Conservation (phyloP, 805 yeast species). For the Yarrowia sp. region DNA sequence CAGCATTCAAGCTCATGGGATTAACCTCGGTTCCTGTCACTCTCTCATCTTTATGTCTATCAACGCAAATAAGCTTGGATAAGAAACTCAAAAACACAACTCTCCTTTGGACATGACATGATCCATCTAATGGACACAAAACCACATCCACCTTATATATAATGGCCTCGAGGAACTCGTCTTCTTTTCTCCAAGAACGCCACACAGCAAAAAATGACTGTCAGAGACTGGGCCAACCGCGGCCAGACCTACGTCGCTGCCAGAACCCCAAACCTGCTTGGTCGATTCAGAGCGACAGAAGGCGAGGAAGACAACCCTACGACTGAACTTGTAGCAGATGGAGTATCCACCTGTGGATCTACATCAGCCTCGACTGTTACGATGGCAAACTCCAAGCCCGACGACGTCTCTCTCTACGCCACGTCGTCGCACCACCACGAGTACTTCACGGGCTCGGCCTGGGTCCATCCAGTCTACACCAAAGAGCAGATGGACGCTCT, state of each 20-base stretch:
- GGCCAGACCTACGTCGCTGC: constrained; percentile 1
- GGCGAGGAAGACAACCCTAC: not conserved
- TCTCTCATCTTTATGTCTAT: not conserved
- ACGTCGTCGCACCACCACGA: constrained; percentile 7
- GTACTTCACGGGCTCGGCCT: constrained; percentile 34
- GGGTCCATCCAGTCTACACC: constrained; percentile 47
- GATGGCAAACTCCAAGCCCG: constrained; percentile 15
- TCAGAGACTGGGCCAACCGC: constrained; percentile 9
- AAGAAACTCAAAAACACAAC: not conserved
- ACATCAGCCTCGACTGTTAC: not conserved
- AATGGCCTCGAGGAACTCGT: not conserved
- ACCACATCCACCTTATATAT: constrained; percentile 1
- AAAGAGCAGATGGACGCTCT: constrained; percentile 44
- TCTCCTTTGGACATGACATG: not conserved
- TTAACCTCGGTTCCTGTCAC: constrained; percentile 7
- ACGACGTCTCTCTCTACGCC: constrained; percentile 10
- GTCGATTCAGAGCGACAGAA: not conserved
- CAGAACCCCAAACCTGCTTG: constrained; percentile 1
- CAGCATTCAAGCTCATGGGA: not conserved
- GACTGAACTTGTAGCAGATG: not conserved
- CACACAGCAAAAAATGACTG: not conserved
- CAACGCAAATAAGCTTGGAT: not conserved
- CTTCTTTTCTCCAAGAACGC: too few relatives aligned
- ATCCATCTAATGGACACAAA: not conserved
- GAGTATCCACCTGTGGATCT: not conserved